Evolutionary conservation across 129 eudicot genomes (phyloP), one percentile per base, ranked within the genome.

Genomic region (Chrysanthemum makinoi): DNA sequence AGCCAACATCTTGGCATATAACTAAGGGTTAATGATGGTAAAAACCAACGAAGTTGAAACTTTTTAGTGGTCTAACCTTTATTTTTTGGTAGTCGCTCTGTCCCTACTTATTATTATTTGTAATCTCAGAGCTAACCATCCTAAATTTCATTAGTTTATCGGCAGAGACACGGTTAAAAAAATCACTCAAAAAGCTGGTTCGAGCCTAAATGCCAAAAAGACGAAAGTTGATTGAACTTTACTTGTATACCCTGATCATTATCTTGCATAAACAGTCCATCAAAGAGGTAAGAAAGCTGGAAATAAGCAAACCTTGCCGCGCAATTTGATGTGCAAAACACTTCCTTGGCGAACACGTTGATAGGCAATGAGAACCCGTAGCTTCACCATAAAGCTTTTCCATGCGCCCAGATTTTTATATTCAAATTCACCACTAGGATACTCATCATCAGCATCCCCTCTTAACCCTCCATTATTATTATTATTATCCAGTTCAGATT

Each of bases 391-490:
- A 12, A 94, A 86, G 58, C 81, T 84, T 77, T 75, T 85, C 97
- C 87, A 90, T 10, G 63, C 70, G 54, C 80, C 82, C 6, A 72
- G 80, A 16, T 66, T 79, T 57, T 62, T 57, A 67, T 76, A 87
- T 52, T 82, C 86, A 66, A 90, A 90, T 78, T 88, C 99, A 0
- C 97, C 99, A 66, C 70, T 80, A 19, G 98, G 96, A 65, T 87
- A 89, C 50, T 61, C 44, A 61, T 81, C 77, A 20, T 80, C 76
- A 14, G 63, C 79, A 46, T 67, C 64, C 14, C 28, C 20, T 47
- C 18, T 56, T 19, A 18, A 43, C 10, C 75, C 55, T 7, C 53
- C 81, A 51, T 17, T 56, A 49, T 68, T 50, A 35, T 61, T 47
- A 52, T 68, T 55, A 47, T 55, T 47, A 52, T 60, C 81, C 30